Conservation (phyloP, 805 yeast species). For the Candida namnaoensis region DNA sequence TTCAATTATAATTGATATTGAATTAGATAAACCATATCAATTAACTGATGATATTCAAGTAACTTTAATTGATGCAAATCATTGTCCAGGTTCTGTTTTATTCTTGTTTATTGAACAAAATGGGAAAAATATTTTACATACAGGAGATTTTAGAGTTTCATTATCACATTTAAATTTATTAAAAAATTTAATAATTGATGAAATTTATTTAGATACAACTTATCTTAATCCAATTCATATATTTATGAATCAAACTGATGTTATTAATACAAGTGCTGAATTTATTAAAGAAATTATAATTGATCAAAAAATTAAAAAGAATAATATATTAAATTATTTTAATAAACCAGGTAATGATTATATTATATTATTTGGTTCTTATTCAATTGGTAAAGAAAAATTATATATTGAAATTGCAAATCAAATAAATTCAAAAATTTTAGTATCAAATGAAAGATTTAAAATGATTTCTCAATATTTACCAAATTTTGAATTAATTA, state of each 20-base stretch:
- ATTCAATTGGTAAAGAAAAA: slow-evolving; percentile 88
- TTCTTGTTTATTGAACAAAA: slow-evolving; percentile 42
- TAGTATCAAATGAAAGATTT: slow-evolving; percentile 27
- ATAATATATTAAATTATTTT: slow-evolving; percentile 28
- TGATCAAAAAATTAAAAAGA: slow-evolving; percentile 14
- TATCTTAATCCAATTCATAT: slow-evolving; percentile 67
- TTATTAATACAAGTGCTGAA: slow-evolving; percentile 50
- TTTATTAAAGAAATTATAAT: slow-evolving; percentile 35
- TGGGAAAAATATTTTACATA: slow-evolving; percentile 46
- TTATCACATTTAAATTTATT: slow-evolving; percentile 24
- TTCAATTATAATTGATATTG: slow-evolving; percentile 28
- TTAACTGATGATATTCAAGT: slow-evolving; percentile 41
- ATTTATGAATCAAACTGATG: slow-evolving; percentile 71
- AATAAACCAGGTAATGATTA: slow-evolving; percentile 22
- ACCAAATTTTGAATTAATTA: neutral
- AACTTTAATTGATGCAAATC: slow-evolving; percentile 75
- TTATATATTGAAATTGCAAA: slow-evolving; percentile 63
- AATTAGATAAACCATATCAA: slow-evolving; percentile 30
- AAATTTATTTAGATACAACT: slow-evolving; percentile 83
- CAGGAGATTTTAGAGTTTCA: slow-evolving; percentile 88
- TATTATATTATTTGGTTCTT: slow-evolving; percentile 73
- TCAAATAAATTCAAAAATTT: slow-evolving; percentile 42
- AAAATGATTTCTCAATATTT: slow-evolving; percentile 1
- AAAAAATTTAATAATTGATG: slow-evolving; percentile 32
- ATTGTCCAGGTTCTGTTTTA: slow-evolving; percentile 92